Percentiles rank a stretch among this genome's conserved stretches.
Conservation (phyloP, 2,329 filamentous ascomycete species). For the Paracamarosporium sp. region DNA sequence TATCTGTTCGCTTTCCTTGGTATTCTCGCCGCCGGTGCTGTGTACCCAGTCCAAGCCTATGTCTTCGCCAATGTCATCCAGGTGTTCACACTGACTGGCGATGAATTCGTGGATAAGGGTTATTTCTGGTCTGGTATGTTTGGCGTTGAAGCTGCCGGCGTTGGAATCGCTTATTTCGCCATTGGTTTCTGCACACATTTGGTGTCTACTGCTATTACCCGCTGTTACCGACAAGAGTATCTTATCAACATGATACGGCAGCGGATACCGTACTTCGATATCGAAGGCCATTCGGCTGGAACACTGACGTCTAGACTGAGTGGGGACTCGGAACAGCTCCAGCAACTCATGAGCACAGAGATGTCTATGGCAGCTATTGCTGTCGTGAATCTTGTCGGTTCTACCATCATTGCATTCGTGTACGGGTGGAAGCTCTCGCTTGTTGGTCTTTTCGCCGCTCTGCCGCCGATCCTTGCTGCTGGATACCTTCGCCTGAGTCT, state of each 20-base stretch:
- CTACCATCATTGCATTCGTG: conserved; percentile 70
- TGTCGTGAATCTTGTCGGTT: conserved; percentile 70
- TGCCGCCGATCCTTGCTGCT: conserved; percentile 59
- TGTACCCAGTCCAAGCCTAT: conserved; percentile 48
- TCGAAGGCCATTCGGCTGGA: conserved; percentile 65
- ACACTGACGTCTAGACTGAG: conserved; percentile 65
- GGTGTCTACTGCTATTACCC: conserved; percentile 53
- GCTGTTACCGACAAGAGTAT: conserved; percentile 65
- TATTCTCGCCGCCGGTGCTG: conserved; percentile 40
- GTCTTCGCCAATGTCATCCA: conserved; percentile 47
- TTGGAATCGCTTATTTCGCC: conserved; percentile 62
- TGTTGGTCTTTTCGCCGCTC: conserved; percentile 67
- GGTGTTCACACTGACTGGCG: conserved; percentile 42
- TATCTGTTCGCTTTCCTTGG: conserved; percentile 38
- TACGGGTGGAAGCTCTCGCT: conserved; percentile 81
- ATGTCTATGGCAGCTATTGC: conserved; percentile 67
- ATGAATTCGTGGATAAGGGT: conserved; percentile 41
- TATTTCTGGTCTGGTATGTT: conserved; percentile 74
- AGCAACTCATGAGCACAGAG: conserved; percentile 69
- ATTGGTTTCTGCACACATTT: conserved; percentile 47
- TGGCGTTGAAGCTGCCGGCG: conserved; percentile 62
- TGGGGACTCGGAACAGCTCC: conserved; percentile 65
- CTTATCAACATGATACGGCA: conserved; percentile 67
- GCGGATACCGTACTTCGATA: conserved; percentile 67
- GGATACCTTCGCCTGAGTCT: conserved; percentile 60